Evolutionary conservation across 768 basidiomycete genomes (phyloP).

Genomic region (Goffeauzyma gilvescens): DNA sequence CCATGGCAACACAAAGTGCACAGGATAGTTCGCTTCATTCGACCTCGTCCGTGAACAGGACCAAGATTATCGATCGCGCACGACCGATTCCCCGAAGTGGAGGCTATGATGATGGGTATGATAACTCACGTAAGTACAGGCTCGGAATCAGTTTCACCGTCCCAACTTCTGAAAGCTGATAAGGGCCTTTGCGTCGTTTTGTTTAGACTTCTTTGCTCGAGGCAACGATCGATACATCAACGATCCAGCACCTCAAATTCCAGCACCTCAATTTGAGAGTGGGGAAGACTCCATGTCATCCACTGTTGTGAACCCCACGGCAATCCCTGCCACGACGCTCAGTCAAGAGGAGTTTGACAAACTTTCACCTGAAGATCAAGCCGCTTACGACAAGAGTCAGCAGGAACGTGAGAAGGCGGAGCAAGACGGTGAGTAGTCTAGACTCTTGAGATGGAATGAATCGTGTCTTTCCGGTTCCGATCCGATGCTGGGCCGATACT

Average conservation of each 20-base stretch:
- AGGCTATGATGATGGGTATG: constrained; percentile 6
- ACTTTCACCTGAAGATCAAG: neutral
- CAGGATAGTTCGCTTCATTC: neutral
- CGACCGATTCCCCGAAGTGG: constrained; percentile 1
- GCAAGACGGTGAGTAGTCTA: too few species aligned
- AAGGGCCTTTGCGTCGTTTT: neutral
- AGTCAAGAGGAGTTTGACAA: too few species aligned
- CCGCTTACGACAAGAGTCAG: neutral
- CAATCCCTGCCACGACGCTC: too few species aligned
- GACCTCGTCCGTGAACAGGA: neutral
- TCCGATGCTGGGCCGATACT: too few species aligned
- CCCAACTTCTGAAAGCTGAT: neutral
- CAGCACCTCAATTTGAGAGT: neutral
- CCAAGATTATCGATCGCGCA: constrained; percentile 8
- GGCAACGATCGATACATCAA: neutral
- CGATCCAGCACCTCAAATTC: neutral
- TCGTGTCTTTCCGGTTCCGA: too few species aligned
- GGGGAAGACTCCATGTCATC: too few species aligned
- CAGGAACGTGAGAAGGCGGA: neutral
- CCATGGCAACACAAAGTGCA: neutral
- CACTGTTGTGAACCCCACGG: too few species aligned
- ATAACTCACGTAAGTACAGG: constrained; percentile 4
- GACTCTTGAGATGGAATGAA: too few species aligned
- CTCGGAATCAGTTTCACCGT: neutral
- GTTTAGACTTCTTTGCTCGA: constrained; percentile 6